These are phyloP conservation scores for Catharanthus roseus DNA, from an alignment of 257 asterid genomes.

Conservation along the genomic window DNA sequence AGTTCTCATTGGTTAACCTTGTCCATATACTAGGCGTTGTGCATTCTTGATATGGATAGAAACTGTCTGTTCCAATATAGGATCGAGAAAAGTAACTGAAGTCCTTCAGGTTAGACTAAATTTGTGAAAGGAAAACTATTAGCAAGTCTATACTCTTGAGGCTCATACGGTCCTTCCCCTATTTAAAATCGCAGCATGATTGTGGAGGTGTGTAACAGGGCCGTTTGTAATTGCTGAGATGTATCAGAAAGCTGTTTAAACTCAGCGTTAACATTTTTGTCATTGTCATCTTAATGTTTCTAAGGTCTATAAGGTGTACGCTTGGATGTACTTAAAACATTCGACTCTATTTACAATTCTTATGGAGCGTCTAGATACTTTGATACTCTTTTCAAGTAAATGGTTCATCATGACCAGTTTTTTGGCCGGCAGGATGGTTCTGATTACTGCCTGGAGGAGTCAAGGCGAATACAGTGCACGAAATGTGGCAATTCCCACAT, in stretches of 20 bases:
- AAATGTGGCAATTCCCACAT: constrained; percentile 92
- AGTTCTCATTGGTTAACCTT: background rate
- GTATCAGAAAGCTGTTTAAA: background rate
- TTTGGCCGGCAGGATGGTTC: constrained; percentile 50
- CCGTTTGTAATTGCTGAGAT: background rate
- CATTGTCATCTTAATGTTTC: background rate
- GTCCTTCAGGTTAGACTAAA: background rate
- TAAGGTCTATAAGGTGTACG: background rate
- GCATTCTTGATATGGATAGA: background rate
- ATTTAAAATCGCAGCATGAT: background rate
- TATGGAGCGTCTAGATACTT: background rate
- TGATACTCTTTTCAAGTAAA: background rate
- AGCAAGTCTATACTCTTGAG: background rate
- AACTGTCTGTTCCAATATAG: background rate
- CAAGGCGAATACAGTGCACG: constrained; percentile 96
- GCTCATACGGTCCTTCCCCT: background rate
- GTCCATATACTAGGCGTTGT: background rate
- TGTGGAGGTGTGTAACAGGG: background rate
- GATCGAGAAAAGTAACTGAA: background rate
- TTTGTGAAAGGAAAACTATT: background rate
- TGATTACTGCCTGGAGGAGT: constrained; percentile 80
- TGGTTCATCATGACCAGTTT: background rate
- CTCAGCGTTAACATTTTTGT: background rate
- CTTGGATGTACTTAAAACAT: background rate
- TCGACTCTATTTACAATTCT: background rate